Evolutionary conservation across 768 basidiomycete species (phyloP), one percentile per base, ranked within the genome.

Genomic region (Leccinum broughii): DNA sequence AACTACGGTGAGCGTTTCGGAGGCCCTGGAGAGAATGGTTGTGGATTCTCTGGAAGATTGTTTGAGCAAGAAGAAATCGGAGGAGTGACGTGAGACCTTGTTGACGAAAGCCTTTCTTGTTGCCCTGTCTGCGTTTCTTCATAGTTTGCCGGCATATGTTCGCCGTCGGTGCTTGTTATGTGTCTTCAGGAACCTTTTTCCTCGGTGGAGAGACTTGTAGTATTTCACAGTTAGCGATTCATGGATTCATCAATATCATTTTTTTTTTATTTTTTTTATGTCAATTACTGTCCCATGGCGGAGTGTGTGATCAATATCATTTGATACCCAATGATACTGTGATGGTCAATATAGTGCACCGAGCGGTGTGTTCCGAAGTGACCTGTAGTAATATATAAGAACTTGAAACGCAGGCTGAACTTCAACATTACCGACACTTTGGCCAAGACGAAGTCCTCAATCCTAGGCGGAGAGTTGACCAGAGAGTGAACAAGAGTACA

Each of bases 21-120:
- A 67, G 58, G 67, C 63, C 3, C 56, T 72, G 41, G 70, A 48
- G 30, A 70, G 65, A 54, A 72, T 72, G 69, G 69, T 34, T 9
- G 62, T 72, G 32, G 61, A 65, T 59, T 51, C 61, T n/a, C 7
- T 22, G n/a, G 58, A 50, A 63, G 51, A 30, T 32, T 9, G 22
- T 11, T 30, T 17, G 39, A 26, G 44, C 22, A 34, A 46, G 17
- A 41, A 48, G n/a, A 49, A 39, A n/a, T 11, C 11, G 15, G 50
- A 28, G 32, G 30, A 13, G 11, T 24, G 13, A 44, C 32, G 6
- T 26, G 24, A 49, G n/a, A 22, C 13, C 17, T 50, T 39, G 35
- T 39, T 41, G 58, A 58, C n/a, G 20, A 59, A 28, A 17, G 10
- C 15, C 30, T 39, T 41, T 56, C 22, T 14, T 55, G 14, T 24